Conservation (phyloP, 2,329 filamentous ascomycete species). For the Sarocladiaceae sp. region DNA sequence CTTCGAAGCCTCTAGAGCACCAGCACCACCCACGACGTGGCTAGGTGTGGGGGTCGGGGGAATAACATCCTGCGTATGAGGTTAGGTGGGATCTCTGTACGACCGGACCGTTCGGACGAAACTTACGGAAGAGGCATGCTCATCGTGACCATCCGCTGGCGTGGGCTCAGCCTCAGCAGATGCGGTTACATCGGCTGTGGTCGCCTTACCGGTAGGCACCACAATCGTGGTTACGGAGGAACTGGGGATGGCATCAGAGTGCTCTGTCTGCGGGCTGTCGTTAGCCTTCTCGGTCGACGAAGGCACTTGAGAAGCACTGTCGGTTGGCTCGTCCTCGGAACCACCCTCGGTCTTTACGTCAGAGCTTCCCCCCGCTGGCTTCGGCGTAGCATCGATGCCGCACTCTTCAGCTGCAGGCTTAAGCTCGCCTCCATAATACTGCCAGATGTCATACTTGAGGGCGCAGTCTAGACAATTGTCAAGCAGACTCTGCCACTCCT, state of each 20-base stretch:
- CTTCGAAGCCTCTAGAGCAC: constrained; percentile 7
- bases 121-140: not conserved
- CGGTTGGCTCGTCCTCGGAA: constrained; percentile 7
- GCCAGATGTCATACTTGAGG: constrained; percentile 35
- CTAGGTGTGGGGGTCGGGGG: constrained; percentile 5
- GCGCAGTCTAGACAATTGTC: constrained; percentile 39
- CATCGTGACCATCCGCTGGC: not conserved
- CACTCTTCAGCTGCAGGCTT: constrained; percentile 29
- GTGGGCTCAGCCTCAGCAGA: not conserved
- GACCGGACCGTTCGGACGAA: not conserved
- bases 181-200: too few species aligned
- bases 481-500: constrained; percentile 34
- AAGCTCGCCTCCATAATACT: constrained; percentile 33
- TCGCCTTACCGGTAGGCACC: too few species aligned
- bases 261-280: too few species aligned
- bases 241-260: too few species aligned
- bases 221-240: too few species aligned
- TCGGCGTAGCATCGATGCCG: constrained; percentile 21
- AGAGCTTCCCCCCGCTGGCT: constrained; percentile 11
- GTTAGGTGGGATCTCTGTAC: not conserved
- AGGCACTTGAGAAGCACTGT: not conserved
- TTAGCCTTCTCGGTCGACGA: not conserved
- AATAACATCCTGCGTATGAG: not conserved
- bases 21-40: constrained; percentile 10
- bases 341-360: too few species aligned